These are phyloP conservation scores for Pelargonium exstipulatum DNA, from an alignment of 441 rosid genomes.

Conservation along the genomic window DNA sequence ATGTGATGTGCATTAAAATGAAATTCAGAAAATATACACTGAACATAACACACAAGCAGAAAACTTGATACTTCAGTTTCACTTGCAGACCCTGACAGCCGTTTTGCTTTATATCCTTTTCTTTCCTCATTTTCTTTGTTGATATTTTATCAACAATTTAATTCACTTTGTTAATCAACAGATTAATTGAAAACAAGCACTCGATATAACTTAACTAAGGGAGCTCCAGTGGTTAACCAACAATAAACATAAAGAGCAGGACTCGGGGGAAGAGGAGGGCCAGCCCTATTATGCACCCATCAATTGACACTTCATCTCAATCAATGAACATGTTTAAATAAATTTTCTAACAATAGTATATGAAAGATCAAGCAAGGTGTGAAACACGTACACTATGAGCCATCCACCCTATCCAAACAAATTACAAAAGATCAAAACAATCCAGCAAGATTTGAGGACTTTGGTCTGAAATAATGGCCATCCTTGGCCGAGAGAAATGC, in stretches of 20 bases:
- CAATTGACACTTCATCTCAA: background rate
- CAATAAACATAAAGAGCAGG: background rate
- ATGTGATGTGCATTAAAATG: background rate
- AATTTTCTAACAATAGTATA: too few species aligned
- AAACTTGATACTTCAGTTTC: background rate
- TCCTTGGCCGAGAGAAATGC: background rate
- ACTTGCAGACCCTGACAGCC: background rate
- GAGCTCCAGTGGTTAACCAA: background rate
- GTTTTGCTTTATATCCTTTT: background rate
- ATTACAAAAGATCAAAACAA: background rate
- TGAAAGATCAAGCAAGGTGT: too few species aligned
- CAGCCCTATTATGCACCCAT: too few species aligned
- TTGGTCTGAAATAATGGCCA: background rate
- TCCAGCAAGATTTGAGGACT: slow-evolving; percentile 1
- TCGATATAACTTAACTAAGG: background rate
- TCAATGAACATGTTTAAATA: background rate
- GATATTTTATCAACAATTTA: background rate
- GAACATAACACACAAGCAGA: background rate
- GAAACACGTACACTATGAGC: background rate
- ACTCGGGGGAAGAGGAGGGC: background rate
- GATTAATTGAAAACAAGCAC: background rate
- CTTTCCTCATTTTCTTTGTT: background rate
- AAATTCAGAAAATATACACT: background rate
- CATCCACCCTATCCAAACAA: background rate
- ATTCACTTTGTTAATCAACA: background rate